Conservation (phyloP, 2,329 filamentous ascomycete species). For the Ramularia collo-cygni region DNA sequence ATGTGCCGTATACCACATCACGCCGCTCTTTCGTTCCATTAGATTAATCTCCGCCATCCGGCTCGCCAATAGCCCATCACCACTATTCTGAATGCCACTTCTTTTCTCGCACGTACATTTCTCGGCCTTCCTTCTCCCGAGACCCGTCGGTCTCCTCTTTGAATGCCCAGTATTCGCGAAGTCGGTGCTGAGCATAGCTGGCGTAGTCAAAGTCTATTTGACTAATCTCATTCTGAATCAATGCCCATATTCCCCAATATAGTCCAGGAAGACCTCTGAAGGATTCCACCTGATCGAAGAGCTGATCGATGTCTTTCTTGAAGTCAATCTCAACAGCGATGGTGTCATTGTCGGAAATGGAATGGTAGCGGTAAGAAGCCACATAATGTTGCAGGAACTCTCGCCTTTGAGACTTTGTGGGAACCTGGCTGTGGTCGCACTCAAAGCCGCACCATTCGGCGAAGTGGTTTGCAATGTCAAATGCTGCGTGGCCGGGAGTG, state of each 20-base stretch:
- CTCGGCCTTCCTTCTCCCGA: conserved; percentile 47
- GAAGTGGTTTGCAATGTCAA: conserved; percentile 97
- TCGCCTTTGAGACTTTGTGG: conserved; percentile 66
- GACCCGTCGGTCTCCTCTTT: conserved; percentile 65
- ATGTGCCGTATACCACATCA: conserved; percentile 1
- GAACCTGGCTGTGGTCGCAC: conserved; percentile 80
- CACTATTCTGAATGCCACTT: conserved; percentile 53
- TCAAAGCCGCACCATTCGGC: conserved; percentile 97
- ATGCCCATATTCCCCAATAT: conserved; percentile 86
- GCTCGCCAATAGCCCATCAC: background rate
- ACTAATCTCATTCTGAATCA: conserved; percentile 90
- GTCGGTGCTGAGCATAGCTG: conserved; percentile 74
- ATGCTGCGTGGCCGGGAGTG: conserved; percentile 85
- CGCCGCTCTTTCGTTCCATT: background rate
- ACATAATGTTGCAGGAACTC: conserved; percentile 83
- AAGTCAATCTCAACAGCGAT: conserved; percentile 40
- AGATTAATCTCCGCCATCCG: background rate
- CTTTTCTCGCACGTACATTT: conserved; percentile 67
- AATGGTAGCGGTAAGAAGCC: conserved; percentile 54
- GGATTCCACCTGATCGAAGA: conserved; percentile 74
- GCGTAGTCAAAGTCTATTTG: conserved; percentile 97
- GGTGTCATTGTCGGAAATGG: conserved; percentile 36
- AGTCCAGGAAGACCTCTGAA: conserved; percentile 89
- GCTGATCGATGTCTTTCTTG: conserved; percentile 57
- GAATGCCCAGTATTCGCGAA: conserved; percentile 93